Percentiles rank a stretch among this genome's conserved stretches.
These are phyloP conservation scores for Teratosphaeria viscida DNA, from an alignment of 2,329 filamentous ascomycete genomes.

Conservation along the genomic window DNA sequence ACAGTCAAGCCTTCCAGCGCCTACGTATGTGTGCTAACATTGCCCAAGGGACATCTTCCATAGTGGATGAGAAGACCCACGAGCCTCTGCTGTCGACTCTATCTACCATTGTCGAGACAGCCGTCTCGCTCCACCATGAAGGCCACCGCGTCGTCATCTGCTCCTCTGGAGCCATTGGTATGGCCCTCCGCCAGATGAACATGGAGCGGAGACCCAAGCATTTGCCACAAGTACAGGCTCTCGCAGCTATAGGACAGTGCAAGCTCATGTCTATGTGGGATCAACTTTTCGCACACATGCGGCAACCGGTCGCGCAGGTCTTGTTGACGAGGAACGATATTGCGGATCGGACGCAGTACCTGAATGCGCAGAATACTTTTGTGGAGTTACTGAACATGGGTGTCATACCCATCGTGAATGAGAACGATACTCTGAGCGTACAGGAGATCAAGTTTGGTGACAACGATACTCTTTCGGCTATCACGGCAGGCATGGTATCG, in stretches of 20 bases:
- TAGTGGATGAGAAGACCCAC: slow-evolving; percentile 91
- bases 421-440: slow-evolving; percentile 94
- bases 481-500: slow-evolving; percentile 93
- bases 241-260: slow-evolving; percentile 93
- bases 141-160: slow-evolving; percentile 93
- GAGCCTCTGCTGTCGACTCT: slow-evolving; percentile 86
- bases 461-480: slow-evolving; percentile 93
- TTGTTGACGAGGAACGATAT: slow-evolving; percentile 92
- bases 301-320: slow-evolving; percentile 89
- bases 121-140: slow-evolving; percentile 74
- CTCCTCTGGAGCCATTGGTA: slow-evolving; percentile 92
- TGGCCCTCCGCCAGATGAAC: slow-evolving; percentile 84
- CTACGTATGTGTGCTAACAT: background rate
- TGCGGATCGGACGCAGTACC: slow-evolving; percentile 86
- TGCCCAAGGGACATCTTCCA: slow-evolving; percentile 81
- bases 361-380: slow-evolving; percentile 94
- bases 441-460: slow-evolving; percentile 99
- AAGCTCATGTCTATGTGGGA: slow-evolving; percentile 94
- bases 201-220: slow-evolving; percentile 80
- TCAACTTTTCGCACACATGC: slow-evolving; percentile 74
- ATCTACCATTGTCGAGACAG: slow-evolving; percentile 87
- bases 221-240: slow-evolving; percentile 78
- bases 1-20: slow-evolving; percentile 3
- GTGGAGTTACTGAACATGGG: slow-evolving; percentile 83
- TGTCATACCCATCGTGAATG: slow-evolving; percentile 96